Evolutionary conservation across 768 basidiomycete genomes (phyloP).

Genomic region (Russula emetica): DNA sequence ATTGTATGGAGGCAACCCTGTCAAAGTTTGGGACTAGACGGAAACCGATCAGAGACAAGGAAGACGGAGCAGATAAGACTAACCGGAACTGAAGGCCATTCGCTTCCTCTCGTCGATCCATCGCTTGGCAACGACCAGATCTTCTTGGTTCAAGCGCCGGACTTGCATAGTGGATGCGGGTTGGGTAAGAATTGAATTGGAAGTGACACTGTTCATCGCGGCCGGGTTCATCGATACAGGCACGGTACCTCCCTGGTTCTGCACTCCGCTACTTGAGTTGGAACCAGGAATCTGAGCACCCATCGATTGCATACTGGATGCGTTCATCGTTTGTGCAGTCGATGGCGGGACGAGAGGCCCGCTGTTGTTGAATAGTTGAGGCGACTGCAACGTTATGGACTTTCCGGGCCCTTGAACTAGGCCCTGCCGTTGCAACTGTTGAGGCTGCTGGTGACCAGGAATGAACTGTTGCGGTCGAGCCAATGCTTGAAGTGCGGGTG

Average conservation of each 20-base stretch:
- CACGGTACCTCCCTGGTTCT: slow-evolving; percentile 12
- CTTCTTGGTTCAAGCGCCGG: slow-evolving; percentile 3
- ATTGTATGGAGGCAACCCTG: background rate
- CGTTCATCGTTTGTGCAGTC: slow-evolving; percentile 11
- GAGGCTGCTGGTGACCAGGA: slow-evolving; percentile 3
- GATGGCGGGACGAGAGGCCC: slow-evolving; percentile 1
- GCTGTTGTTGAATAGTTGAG: slow-evolving; percentile 1
- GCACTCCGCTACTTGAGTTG: background rate
- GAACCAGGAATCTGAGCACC: slow-evolving; percentile 1
- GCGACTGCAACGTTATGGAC: background rate
- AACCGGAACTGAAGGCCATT: slow-evolving; percentile 4
- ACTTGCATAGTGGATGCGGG: background rate
- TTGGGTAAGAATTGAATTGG: slow-evolving; percentile 7
- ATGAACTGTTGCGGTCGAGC: slow-evolving; percentile 7
- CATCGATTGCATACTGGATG: slow-evolving; percentile 7
- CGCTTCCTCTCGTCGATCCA: slow-evolving; percentile 17
- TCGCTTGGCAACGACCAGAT: background rate
- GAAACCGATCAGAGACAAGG: background rate
- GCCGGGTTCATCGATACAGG: slow-evolving; percentile 11
- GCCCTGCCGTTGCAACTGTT: slow-evolving; percentile 5
- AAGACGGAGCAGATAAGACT: background rate
- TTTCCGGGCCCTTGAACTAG: slow-evolving; percentile 4
- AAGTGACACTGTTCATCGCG: background rate
- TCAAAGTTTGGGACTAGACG: slow-evolving; percentile 1
- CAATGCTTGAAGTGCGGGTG: background rate